phyloP scores from a whole-genome alignment of 169 alveolate genomes.

The Plasmodium reichenowi region DNA sequence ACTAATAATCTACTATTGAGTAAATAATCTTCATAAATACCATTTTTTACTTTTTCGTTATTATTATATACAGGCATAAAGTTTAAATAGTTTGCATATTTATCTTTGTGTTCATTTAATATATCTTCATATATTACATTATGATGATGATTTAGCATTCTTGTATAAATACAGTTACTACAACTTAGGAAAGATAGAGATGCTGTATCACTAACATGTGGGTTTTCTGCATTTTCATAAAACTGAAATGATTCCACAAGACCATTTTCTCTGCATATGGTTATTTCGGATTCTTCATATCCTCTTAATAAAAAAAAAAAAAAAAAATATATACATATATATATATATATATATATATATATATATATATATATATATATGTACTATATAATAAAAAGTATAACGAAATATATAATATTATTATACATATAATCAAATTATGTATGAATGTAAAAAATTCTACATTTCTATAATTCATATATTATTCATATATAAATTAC shows the following conservation, averaged over 20 bases:
- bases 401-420: background rate
- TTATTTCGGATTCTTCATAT: conserved; percentile 72
- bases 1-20: conserved; percentile 42
- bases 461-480: background rate
- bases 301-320: conserved; percentile 23
- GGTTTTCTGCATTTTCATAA: conserved; percentile 24
- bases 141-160: conserved; percentile 65
- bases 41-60: conserved; percentile 33
- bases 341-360: background rate
- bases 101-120: conserved; percentile 31
- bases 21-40: conserved; percentile 45
- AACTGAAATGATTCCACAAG: conserved; percentile 42
- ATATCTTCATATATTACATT: conserved; percentile 49
- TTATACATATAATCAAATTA: background rate
- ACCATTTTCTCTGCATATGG: conserved; percentile 50
- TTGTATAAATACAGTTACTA: conserved; percentile 48
- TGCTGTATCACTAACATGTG: conserved; percentile 8
- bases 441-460: background rate
- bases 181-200: conserved; percentile 46
- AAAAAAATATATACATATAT: background rate
- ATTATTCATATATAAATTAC: conserved; percentile 24
- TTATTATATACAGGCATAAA: conserved; percentile 41
- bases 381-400: background rate
- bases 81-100: conserved; percentile 23
- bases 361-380: conserved; percentile 1